phyloP scores from a whole-genome alignment of 768 basidiomycete species.

The Tylopilus plumbeoviolaceoides region DNA sequence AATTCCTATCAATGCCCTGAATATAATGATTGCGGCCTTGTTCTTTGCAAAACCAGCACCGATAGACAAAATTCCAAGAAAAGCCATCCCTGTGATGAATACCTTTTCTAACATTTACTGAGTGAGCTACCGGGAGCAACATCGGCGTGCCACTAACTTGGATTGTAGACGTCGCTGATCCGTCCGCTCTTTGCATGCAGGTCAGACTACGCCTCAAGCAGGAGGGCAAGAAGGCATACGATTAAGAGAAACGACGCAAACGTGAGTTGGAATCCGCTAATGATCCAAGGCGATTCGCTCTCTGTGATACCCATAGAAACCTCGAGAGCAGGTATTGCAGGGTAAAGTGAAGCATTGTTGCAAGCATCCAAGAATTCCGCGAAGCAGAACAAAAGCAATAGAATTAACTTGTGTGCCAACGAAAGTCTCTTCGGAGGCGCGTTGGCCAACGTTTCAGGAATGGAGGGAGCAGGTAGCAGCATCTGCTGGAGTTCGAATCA shows the following conservation, averaged over 20 bases:
- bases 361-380: constrained; percentile 43
- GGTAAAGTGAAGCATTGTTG: constrained; percentile 39
- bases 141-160: constrained; percentile 28
- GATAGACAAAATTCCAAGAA: constrained; percentile 42
- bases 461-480: no score
- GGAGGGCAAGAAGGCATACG: constrained; percentile 7
- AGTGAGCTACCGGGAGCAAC: constrained; percentile 20
- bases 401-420: constrained; percentile 21
- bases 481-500: no score
- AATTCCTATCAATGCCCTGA: constrained; percentile 51
- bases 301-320: constrained; percentile 6
- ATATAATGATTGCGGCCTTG: constrained; percentile 45
- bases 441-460: background rate
- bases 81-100: constrained; percentile 39
- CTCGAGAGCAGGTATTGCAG: constrained; percentile 36
- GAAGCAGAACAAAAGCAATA: constrained; percentile 38
- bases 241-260: constrained; percentile 39
- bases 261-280: constrained; percentile 44
- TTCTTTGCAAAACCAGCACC: constrained; percentile 42
- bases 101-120: constrained; percentile 37
- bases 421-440: constrained; percentile 14
- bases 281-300: constrained; percentile 32
- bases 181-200: constrained; percentile 19
- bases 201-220: constrained; percentile 4
- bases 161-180: constrained; percentile 24